Percentiles rank a stretch among this genome's conserved stretches.
phyloP scores from a whole-genome alignment of 257 asterid species.

The Verbena officinalis region DNA sequence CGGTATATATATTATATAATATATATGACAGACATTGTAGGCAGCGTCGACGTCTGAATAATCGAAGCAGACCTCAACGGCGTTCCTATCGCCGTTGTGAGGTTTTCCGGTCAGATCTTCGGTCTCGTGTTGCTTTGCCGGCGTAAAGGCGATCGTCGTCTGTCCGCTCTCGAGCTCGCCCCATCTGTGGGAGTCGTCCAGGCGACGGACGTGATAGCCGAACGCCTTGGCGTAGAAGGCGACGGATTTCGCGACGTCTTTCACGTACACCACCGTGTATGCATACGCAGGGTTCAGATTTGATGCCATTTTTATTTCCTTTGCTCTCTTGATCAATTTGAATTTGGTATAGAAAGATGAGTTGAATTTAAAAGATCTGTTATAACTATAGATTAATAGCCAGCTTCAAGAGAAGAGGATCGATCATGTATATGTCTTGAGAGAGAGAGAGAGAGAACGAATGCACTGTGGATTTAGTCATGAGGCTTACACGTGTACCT shows the following conservation, averaged over 20 bases:
- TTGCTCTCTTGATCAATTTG: background rate
- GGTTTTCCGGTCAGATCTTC: constrained; percentile 73
- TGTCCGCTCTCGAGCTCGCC: constrained; percentile 86
- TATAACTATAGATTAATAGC: too few species aligned
- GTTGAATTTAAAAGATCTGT: background rate
- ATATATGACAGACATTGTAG: constrained; percentile 48
- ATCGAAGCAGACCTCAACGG: constrained; percentile 82
- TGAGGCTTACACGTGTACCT: constrained; percentile 31
- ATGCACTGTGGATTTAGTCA: background rate
- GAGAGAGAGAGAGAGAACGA: too few species aligned
- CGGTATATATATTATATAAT: too few species aligned
- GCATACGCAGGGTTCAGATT: constrained; percentile 55
- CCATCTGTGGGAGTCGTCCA: constrained; percentile 73
- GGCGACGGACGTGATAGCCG: constrained; percentile 70
- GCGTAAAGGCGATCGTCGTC: constrained; percentile 90
- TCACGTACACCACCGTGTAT: constrained; percentile 73
- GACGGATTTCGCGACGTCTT: constrained; percentile 72
- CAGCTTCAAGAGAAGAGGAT: too few species aligned
- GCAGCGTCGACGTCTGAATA: constrained; percentile 82
- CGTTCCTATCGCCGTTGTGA: constrained; percentile 46
- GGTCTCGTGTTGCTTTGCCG: constrained; percentile 77
- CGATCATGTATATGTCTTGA: too few species aligned
- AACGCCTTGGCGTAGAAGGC: constrained; percentile 76
- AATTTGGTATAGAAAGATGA: background rate
- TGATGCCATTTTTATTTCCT: constrained; percentile 43